Evolutionary conservation across 495 filamentous ascomycete species (phyloP).

Genomic region (Bacidia rubella): DNA sequence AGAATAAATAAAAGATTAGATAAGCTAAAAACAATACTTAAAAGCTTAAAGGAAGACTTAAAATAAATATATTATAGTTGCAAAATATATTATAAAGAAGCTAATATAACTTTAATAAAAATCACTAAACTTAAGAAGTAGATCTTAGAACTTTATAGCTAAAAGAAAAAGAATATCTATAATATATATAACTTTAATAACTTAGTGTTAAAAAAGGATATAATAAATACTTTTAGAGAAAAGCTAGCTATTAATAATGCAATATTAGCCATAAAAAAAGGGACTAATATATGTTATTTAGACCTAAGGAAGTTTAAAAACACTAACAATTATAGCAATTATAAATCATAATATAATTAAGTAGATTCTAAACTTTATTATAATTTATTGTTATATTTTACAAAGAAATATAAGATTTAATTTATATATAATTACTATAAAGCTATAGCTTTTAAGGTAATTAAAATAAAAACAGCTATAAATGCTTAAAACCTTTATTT

Average conservation of each 20-base stretch:
- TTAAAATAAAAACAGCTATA: background rate
- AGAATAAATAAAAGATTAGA: background rate
- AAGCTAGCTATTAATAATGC: background rate
- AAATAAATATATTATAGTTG: background rate
- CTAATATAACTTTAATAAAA: no score
- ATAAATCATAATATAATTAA: background rate
- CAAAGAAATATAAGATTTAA: background rate
- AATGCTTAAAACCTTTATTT: background rate
- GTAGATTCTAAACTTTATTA: background rate
- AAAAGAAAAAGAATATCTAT: no score
- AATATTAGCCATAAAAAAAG: background rate
- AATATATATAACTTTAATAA: background rate
- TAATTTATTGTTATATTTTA: background rate
- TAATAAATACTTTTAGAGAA: background rate
- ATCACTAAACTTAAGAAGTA: no score
- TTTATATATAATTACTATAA: conserved; percentile 2
- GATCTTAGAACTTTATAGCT: no score
- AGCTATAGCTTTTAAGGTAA: background rate
- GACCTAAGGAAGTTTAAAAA: background rate
- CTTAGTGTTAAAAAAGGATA: background rate
- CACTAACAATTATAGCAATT: background rate
- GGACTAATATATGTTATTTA: background rate
- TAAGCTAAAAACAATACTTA: background rate
- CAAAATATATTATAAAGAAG: background rate
- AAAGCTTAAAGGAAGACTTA: background rate